These are phyloP conservation scores for Lepidium africanum DNA, from an alignment of 345 rosid genomes.

Conservation along the genomic window DNA sequence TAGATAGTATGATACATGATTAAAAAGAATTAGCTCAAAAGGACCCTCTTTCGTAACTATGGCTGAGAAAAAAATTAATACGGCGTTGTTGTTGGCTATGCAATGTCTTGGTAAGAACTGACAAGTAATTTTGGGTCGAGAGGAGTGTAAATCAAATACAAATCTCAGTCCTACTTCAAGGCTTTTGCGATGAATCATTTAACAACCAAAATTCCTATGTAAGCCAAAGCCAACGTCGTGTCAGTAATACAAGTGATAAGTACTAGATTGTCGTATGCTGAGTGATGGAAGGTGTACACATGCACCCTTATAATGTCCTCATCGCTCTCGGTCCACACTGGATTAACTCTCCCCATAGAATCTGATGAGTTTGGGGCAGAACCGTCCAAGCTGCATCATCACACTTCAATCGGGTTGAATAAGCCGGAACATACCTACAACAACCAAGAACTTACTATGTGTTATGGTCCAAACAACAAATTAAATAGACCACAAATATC, in stretches of 20 bases:
- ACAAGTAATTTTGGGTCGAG: not conserved
- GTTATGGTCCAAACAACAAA: no score
- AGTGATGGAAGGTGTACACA: slow-evolving; percentile 57
- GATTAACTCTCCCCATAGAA: slow-evolving; percentile 52
- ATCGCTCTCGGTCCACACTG: no score
- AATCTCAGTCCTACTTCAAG: slow-evolving; percentile 62
- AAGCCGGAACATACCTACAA: slow-evolving; percentile 85
- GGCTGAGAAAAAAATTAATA: not conserved
- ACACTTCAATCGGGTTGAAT: slow-evolving; percentile 67
- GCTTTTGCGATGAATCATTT: slow-evolving; percentile 54
- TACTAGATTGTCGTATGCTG: slow-evolving; percentile 50
- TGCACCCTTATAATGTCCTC: slow-evolving; percentile 63
- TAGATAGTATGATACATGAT: not conserved
- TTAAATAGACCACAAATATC: not conserved
- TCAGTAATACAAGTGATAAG: slow-evolving; percentile 49
- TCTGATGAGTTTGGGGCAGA: slow-evolving; percentile 59
- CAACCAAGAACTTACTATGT: not conserved
- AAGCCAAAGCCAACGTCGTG: slow-evolving; percentile 59
- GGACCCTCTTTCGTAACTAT: not conserved
- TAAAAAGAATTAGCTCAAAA: not conserved
- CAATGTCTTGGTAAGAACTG: not conserved
- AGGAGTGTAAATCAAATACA: not conserved
- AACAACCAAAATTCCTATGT: slow-evolving; percentile 38
- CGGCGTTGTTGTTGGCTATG: not conserved
- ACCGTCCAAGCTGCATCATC: slow-evolving; percentile 58